phyloP scores from a whole-genome alignment of 352 stramenopile species.

The Pythium guiyangense region DNA sequence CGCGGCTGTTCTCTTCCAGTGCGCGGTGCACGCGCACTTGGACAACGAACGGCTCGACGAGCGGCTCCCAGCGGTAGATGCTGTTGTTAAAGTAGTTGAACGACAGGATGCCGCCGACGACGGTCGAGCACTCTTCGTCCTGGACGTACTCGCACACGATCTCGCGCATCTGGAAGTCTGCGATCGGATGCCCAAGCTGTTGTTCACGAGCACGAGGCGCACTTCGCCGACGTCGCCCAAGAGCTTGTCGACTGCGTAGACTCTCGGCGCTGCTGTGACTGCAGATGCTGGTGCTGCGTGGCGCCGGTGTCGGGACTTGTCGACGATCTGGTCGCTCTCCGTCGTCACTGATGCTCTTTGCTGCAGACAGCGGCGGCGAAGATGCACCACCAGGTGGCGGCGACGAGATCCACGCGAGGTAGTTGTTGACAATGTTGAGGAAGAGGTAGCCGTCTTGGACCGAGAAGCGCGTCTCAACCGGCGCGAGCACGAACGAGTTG shows the following conservation, averaged over 20 bases:
- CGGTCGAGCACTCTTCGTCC: conserved; percentile 80
- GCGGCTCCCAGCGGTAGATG: conserved; percentile 86
- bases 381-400: neutral
- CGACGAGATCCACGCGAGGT: conserved; percentile 50
- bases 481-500: conserved; percentile 77
- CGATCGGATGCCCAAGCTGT: conserved; percentile 85
- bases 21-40: conserved; percentile 71
- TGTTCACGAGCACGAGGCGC: conserved; percentile 85
- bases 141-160: conserved; percentile 88
- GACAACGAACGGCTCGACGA: conserved; percentile 81
- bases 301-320: neutral
- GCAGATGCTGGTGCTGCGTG: neutral
- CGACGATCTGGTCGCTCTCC: conserved; percentile 3
- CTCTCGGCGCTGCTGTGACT: neutral
- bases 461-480: conserved; percentile 82
- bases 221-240: conserved; percentile 82
- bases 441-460: conserved; percentile 84
- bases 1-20: conserved; percentile 62
- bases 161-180: conserved; percentile 82
- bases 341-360: neutral
- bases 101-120: conserved; percentile 67
- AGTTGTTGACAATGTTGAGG: conserved; percentile 84
- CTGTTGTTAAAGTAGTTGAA: conserved; percentile 92
- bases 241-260: conserved; percentile 73
- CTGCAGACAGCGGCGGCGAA: neutral